These are phyloP conservation scores for Claviceps sp. DNA, from an alignment of 2,329 filamentous ascomycete species.

Conservation along the genomic window DNA sequence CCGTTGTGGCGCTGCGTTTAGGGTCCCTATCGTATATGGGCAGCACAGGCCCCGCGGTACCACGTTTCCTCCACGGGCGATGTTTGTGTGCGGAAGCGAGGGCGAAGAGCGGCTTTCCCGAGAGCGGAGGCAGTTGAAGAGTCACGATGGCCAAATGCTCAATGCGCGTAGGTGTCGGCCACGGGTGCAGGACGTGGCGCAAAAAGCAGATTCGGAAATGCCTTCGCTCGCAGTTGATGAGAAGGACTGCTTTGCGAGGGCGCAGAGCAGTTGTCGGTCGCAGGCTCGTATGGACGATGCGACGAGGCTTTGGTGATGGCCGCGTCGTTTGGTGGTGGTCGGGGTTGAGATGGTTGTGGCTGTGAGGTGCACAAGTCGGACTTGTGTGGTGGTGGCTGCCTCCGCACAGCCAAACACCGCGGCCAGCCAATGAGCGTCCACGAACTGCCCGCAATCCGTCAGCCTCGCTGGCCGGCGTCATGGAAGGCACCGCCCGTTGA, in stretches of 20 bases:
- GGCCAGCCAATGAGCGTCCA: not conserved
- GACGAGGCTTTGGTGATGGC: not conserved
- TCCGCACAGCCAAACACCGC: not conserved
- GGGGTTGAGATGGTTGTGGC: not conserved
- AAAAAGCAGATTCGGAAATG: not conserved
- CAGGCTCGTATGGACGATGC: constrained; percentile 1
- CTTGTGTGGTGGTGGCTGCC: not conserved
- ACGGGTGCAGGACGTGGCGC: not conserved
- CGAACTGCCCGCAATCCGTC: not conserved
- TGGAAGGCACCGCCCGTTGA: not conserved
- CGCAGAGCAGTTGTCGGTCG: not conserved
- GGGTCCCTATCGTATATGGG: not conserved
- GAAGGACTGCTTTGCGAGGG: constrained; percentile 2
- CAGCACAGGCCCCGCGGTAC: not conserved
- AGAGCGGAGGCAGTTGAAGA: not conserved
- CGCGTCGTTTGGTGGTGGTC: not conserved
- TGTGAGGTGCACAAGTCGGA: not conserved
- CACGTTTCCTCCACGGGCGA: not conserved
- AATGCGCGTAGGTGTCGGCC: not conserved
- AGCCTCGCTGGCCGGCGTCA: not conserved
- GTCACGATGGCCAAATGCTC: not conserved
- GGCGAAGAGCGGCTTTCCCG: not conserved
- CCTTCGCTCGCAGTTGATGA: not conserved
- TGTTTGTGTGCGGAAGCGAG: not conserved
- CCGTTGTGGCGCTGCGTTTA: not conserved